Conservation (phyloP, 345 rosid genomes). For the Acer yangbiense region DNA sequence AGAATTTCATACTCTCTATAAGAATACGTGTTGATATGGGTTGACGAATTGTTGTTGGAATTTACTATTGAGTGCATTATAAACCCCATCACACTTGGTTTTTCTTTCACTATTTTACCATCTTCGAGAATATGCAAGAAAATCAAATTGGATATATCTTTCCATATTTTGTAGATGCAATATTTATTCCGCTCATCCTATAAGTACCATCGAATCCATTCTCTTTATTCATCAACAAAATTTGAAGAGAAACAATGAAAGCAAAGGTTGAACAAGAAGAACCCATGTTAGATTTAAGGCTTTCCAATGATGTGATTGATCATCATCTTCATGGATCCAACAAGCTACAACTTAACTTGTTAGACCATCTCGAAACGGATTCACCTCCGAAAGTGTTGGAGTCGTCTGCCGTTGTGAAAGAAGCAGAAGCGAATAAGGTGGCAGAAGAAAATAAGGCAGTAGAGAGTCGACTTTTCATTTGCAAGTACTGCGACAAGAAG, state of each 20-base stretch:
- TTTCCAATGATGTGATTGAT: neutral
- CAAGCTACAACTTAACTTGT: constrained; percentile 11
- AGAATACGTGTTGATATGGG: neutral
- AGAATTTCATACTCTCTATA: neutral
- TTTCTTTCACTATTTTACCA: constrained; percentile 13
- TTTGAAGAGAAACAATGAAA: constrained; percentile 20
- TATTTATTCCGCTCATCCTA: neutral
- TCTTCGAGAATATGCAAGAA: constrained; percentile 11
- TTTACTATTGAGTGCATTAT: neutral
- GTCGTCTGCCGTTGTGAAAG: neutral
- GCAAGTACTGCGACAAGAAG: constrained; percentile 28
- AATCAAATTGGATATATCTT: constrained; percentile 15
- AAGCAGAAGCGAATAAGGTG: neutral
- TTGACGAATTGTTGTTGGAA: neutral
- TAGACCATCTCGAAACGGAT: neutral
- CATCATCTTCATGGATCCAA: neutral
- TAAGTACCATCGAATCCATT: neutral
- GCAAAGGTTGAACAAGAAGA: neutral
- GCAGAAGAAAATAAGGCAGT: neutral
- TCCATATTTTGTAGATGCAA: constrained; percentile 21
- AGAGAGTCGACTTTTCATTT: neutral
- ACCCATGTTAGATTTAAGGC: constrained; percentile 20
- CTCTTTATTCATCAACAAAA: neutral
- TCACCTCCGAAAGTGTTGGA: neutral
- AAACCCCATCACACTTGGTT: constrained; percentile 9